Conservation (phyloP, 148 eudicot genomes). For the Simmondsia chinensis region DNA sequence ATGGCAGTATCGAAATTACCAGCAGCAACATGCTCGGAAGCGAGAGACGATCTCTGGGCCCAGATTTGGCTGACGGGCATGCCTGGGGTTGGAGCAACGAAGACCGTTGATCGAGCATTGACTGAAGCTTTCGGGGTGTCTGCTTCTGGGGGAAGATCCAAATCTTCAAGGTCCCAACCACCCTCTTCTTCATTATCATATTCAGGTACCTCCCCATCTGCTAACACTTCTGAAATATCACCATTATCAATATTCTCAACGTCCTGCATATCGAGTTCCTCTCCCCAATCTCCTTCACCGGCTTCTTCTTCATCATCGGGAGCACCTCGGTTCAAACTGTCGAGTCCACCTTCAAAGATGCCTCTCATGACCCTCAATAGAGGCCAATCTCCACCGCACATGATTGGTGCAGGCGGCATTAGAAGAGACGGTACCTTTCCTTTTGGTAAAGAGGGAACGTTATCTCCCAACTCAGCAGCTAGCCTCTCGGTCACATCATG, state of each 20-base stretch:
- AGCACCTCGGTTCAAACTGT: constrained; percentile 27
- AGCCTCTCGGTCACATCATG: constrained; percentile 49
- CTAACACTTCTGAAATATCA: constrained; percentile 21
- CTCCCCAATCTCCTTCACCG: constrained; percentile 54
- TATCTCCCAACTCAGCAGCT: constrained; percentile 51
- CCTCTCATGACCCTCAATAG: constrained; percentile 63
- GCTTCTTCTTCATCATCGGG: constrained; percentile 57
- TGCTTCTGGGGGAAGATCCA: constrained; percentile 85
- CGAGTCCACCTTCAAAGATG: constrained; percentile 56
- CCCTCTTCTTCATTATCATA: constrained; percentile 60
- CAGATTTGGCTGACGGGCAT: constrained; percentile 93
- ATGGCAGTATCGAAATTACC: constrained; percentile 94
- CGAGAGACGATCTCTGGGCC: constrained; percentile 81
- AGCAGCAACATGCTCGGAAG: constrained; percentile 94
- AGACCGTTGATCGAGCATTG: constrained; percentile 35
- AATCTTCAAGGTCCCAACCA: constrained; percentile 93
- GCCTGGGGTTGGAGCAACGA: constrained; percentile 67
- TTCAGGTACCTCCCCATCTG: constrained; percentile 29
- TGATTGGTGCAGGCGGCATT: constrained; percentile 52
- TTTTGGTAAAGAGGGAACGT: constrained; percentile 41
- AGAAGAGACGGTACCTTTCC: constrained; percentile 47
- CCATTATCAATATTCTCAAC: constrained; percentile 35
- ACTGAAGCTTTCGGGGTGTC: constrained; percentile 62
- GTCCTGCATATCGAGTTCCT: constrained; percentile 42
- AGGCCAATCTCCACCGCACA: constrained; percentile 72